Percentiles rank a stretch among this genome's conserved stretches.
Evolutionary conservation across 371 early-diverging fungal genomes (phyloP).

Genomic region (Basidiobolus heterosporus): DNA sequence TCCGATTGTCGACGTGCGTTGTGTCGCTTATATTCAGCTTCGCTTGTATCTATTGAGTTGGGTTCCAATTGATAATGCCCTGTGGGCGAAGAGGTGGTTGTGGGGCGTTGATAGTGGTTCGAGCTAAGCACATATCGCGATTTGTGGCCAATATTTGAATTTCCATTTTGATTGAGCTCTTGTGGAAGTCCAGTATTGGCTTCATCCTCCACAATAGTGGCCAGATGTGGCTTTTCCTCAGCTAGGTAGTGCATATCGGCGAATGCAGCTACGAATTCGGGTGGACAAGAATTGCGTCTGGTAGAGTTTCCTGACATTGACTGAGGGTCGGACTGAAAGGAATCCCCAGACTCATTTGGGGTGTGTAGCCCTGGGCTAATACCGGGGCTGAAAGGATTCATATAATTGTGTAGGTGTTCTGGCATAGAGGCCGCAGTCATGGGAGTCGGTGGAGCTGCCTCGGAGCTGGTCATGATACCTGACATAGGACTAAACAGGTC

Average conservation of each 20-base stretch:
- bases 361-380: conserved; percentile 1
- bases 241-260: background rate
- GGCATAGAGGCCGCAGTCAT: conserved; percentile 4
- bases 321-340: background rate
- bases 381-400: conserved; percentile 3
- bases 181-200: background rate
- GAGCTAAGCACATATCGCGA: no score
- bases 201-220: conserved; percentile 7
- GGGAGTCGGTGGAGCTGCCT: conserved; percentile 1
- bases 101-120: no score
- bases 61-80: no score
- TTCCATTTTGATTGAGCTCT: no score
- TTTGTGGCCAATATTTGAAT: no score
- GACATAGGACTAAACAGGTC: no score
- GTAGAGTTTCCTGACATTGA: background rate
- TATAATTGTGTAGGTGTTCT: conserved; percentile 4
- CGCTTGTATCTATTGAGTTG: no score
- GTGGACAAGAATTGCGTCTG: conserved; percentile 7
- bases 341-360: background rate
- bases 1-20: no score
- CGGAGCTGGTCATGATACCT: no score
- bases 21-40: no score
- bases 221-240: conserved; percentile 4
- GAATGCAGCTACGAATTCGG: conserved; percentile 5
- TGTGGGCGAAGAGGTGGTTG: no score